Evolutionary conservation across 192 early-diverging fungal species (phyloP).

Genomic region (Gaertneriomyces semiglobifer): DNA sequence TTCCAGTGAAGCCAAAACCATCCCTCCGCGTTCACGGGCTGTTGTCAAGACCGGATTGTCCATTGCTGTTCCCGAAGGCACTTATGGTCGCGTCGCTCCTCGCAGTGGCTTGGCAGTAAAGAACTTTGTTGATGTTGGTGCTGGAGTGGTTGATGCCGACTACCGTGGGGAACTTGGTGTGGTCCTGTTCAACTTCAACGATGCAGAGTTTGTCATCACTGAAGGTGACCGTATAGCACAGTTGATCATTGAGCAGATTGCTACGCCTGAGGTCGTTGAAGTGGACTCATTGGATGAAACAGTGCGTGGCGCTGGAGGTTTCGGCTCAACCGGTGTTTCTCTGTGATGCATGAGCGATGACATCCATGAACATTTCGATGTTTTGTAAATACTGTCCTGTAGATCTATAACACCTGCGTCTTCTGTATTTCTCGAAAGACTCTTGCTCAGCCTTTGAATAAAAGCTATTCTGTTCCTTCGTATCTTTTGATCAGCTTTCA

Average conservation of each 20-base stretch:
- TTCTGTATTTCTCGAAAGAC: too few species aligned
- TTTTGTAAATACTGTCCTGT: too few species aligned
- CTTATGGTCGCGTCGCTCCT: constrained; percentile 95
- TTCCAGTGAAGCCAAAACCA: constrained; percentile 39
- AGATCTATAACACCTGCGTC: too few species aligned
- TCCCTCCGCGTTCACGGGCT: constrained; percentile 74
- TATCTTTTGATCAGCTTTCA: too few species aligned
- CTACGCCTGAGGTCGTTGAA: constrained; percentile 73
- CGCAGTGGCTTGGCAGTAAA: constrained; percentile 88
- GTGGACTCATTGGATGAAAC: constrained; percentile 58
- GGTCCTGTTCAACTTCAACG: constrained; percentile 85
- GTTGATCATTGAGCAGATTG: constrained; percentile 84
- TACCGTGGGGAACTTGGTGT: constrained; percentile 85
- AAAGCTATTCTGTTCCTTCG: too few species aligned
- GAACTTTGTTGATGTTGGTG: constrained; percentile 82
- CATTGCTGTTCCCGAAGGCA: constrained; percentile 78
- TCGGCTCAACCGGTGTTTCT: constrained; percentile 52
- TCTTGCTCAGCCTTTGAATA: too few species aligned
- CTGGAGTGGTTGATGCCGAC: constrained; percentile 89
- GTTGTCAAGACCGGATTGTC: constrained; percentile 84
- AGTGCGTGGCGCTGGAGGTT: constrained; percentile 49
- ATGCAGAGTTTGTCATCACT: constrained; percentile 66
- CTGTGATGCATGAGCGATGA: too few species aligned
- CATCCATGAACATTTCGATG: too few species aligned
- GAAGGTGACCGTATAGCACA: constrained; percentile 95